These are phyloP conservation scores for Sporisorium sorghi DNA, from an alignment of 1,284 basidiomycete species.

Conservation along the genomic window DNA sequence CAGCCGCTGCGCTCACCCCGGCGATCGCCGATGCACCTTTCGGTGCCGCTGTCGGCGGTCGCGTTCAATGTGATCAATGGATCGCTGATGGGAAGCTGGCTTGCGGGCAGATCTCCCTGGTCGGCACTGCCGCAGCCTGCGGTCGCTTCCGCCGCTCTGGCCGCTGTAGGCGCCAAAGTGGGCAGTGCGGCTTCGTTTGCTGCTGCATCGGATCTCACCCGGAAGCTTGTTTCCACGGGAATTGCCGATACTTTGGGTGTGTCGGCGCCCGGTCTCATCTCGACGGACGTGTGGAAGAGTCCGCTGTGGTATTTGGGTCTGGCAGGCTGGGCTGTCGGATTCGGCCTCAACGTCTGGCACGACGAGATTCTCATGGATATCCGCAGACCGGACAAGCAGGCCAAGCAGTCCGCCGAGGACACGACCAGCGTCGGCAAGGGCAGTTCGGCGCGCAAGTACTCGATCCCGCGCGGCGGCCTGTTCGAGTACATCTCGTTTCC, in stretches of 20 bases:
- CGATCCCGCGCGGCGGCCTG: slow-evolving; percentile 83
- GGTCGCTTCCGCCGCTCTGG: slow-evolving; percentile 60
- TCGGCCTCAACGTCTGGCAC: slow-evolving; percentile 83
- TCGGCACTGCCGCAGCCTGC: slow-evolving; percentile 59
- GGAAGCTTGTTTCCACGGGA: slow-evolving; percentile 30
- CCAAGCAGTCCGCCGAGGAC: not conserved
- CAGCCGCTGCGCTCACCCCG: slow-evolving; percentile 84
- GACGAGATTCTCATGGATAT: slow-evolving; percentile 87
- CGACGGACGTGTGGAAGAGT: slow-evolving; percentile 61
- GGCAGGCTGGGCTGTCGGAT: slow-evolving; percentile 77
- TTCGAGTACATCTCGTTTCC: slow-evolving; percentile 87
- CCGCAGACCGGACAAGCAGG: slow-evolving; percentile 31
- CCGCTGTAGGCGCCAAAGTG: slow-evolving; percentile 14
- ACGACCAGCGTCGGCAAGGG: slow-evolving; percentile 48
- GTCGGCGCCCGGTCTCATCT: slow-evolving; percentile 40
- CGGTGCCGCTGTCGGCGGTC: slow-evolving; percentile 75
- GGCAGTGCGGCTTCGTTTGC: slow-evolving; percentile 14
- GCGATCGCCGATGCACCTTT: slow-evolving; percentile 80
- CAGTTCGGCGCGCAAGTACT: slow-evolving; percentile 75
- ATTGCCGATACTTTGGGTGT: slow-evolving; percentile 30
- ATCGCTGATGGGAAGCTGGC: slow-evolving; percentile 77
- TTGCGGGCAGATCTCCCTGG: slow-evolving; percentile 52
- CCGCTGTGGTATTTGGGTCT: slow-evolving; percentile 76
- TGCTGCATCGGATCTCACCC: slow-evolving; percentile 23
- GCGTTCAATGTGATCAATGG: slow-evolving; percentile 82